Conservation (phyloP, 2,329 filamentous ascomycete species). For the Calonectria pteridis region DNA sequence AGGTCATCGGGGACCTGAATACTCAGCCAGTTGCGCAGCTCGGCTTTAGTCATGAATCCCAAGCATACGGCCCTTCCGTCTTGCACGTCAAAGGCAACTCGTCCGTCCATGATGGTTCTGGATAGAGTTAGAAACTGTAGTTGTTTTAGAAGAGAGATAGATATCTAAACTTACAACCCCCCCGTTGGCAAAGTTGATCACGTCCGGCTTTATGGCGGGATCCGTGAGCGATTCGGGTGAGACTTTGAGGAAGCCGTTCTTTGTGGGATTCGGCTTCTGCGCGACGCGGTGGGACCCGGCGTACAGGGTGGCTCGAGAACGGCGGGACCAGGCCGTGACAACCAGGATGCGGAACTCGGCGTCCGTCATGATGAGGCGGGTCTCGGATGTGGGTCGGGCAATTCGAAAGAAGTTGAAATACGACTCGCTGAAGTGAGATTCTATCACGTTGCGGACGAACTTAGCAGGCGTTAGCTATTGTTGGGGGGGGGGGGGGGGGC, state of each 20-base stretch:
- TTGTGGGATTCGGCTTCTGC: background rate
- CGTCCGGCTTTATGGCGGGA: background rate
- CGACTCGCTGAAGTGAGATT: background rate
- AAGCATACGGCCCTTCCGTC: background rate
- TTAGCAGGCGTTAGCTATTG: background rate
- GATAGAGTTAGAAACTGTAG: no score
- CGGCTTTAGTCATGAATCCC: background rate
- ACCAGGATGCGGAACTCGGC: background rate
- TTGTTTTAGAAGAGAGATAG: no score
- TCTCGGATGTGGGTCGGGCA: background rate
- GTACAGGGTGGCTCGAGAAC: background rate
- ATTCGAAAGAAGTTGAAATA: conserved; percentile 1
- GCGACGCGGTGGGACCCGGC: background rate
- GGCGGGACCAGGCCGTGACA: background rate
- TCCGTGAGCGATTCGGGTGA: background rate
- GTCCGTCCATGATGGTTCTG: background rate
- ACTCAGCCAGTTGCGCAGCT: background rate
- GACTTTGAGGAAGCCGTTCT: conserved; percentile 5
- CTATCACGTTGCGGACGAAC: background rate
- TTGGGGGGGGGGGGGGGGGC: no score
- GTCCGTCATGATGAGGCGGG: background rate
- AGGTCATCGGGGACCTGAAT: background rate
- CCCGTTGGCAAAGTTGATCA: background rate
- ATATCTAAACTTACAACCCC: no score
- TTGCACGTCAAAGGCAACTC: background rate